These are phyloP conservation scores for Cubamyces lactineus DNA, from an alignment of 768 basidiomycete genomes.

Conservation along the genomic window DNA sequence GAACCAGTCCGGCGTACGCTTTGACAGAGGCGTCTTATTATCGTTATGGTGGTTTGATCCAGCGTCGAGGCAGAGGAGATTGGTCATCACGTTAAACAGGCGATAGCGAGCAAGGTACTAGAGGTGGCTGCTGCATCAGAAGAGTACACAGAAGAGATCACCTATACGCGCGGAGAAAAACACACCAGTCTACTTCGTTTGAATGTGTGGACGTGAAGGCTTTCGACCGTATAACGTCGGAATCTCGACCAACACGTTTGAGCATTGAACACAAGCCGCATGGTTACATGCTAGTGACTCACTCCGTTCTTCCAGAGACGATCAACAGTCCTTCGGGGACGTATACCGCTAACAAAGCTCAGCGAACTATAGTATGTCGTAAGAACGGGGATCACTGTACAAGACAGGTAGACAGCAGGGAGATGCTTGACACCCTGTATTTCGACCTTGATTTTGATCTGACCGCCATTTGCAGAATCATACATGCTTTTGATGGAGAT, in stretches of 20 bases:
- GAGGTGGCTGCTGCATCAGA: not conserved
- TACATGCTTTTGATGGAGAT: conserved; percentile 38
- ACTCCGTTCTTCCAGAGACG: conserved; percentile 34
- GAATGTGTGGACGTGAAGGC: conserved; percentile 50
- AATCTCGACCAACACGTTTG: conserved; percentile 32
- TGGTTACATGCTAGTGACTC: too few species aligned
- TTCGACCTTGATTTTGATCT: conserved; percentile 40
- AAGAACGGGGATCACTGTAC: conserved; percentile 37
- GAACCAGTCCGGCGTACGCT: conserved; percentile 55
- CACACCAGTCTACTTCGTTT: conserved; percentile 41
- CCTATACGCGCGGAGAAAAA: not conserved
- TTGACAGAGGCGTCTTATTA: conserved; percentile 33
- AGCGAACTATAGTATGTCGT: too few species aligned
- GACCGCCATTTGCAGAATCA: conserved; percentile 27
- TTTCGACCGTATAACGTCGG: conserved; percentile 48
- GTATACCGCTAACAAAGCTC: conserved; percentile 35
- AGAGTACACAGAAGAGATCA: not conserved
- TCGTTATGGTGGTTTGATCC: conserved; percentile 14
- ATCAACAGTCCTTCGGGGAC: conserved; percentile 40
- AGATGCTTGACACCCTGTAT: conserved; percentile 47
- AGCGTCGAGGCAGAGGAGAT: conserved; percentile 44
- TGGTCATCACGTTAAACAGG: conserved; percentile 48
- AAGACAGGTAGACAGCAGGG: conserved; percentile 45
- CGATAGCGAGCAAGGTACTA: conserved; percentile 56
- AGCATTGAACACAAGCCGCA: conserved; percentile 6